These are phyloP conservation scores for Hypericum perforatum DNA, from an alignment of 345 rosid genomes.

Conservation along the genomic window DNA sequence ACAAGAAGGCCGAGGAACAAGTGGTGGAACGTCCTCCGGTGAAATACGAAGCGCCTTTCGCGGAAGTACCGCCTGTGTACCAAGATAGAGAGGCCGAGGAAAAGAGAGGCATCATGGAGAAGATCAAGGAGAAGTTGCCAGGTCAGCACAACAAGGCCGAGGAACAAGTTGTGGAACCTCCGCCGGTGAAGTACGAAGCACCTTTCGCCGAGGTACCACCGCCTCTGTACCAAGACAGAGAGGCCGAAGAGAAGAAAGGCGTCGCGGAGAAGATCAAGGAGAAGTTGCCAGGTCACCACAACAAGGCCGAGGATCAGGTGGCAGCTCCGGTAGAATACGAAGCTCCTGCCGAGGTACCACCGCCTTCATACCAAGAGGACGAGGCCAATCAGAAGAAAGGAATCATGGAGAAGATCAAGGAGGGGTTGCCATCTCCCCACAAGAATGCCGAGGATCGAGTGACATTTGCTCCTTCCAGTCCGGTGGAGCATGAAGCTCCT, in stretches of 20 bases:
- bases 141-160: too few relatives aligned
- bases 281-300: constrained; percentile 38
- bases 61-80: not conserved
- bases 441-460: constrained; percentile 23
- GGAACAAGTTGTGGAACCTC: too few relatives aligned
- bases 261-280: constrained; percentile 34
- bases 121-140: constrained; percentile 47
- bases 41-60: not conserved
- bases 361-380: constrained; percentile 5
- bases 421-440: constrained; percentile 46
- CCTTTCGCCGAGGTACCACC: not conserved
- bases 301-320: too few relatives aligned
- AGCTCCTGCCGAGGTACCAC: constrained; percentile 1
- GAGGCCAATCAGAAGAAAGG: constrained; percentile 58
- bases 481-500: not conserved
- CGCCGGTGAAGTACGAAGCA: not conserved
- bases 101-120: constrained; percentile 44
- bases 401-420: constrained; percentile 47
- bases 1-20: constrained; percentile 22
- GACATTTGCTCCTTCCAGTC: not conserved
- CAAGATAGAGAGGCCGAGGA: constrained; percentile 21
- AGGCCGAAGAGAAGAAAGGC: constrained; percentile 40
- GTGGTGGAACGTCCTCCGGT: not conserved
- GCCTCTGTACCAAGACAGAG: not conserved
- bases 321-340: constrained; percentile 1